Conservation (phyloP, 257 asterid species). For the Plectranthus barbatus region DNA sequence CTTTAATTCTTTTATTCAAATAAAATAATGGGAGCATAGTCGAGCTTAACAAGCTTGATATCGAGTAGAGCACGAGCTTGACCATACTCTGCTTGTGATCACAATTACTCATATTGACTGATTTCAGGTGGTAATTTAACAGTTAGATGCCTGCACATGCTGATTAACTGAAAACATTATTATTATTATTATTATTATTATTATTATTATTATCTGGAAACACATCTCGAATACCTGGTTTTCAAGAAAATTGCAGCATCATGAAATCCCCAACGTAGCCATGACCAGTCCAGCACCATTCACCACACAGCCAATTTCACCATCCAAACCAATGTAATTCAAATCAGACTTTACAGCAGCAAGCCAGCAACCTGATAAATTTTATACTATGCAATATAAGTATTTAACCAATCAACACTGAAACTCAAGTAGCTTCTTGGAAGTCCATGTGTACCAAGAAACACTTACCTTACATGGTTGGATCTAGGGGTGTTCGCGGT, state of each 20-base stretch:
- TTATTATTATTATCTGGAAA: neutral
- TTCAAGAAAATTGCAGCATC: constrained; percentile 97
- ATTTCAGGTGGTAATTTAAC: too few relatives aligned
- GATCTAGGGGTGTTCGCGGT: too few relatives aligned
- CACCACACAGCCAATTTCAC: constrained; percentile 99
- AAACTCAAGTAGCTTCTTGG: neutral
- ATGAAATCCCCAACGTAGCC: constrained; percentile 99
- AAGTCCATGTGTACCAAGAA: neutral
- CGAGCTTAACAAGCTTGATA: too few relatives aligned
- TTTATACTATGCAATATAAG: neutral
- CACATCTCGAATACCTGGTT: constrained; percentile 43
- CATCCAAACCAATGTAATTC: constrained; percentile 96
- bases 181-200: too few relatives aligned
- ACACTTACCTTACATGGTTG: constrained; percentile 64
- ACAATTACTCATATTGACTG: too few relatives aligned
- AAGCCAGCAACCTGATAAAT: constrained; percentile 77
- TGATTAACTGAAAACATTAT: too few relatives aligned
- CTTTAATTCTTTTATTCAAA: too few relatives aligned
- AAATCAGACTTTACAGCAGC: constrained; percentile 95
- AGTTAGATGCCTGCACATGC: too few relatives aligned
- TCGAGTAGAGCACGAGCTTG: too few relatives aligned
- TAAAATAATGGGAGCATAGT: too few relatives aligned
- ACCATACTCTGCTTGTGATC: too few relatives aligned
- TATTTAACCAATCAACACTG: neutral
- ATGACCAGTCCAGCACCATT: constrained; percentile 99